Base-by-base conservation (phyloP, 495 filamentous ascomycete genomes). In the Podospora pseudoanserina region DNA sequence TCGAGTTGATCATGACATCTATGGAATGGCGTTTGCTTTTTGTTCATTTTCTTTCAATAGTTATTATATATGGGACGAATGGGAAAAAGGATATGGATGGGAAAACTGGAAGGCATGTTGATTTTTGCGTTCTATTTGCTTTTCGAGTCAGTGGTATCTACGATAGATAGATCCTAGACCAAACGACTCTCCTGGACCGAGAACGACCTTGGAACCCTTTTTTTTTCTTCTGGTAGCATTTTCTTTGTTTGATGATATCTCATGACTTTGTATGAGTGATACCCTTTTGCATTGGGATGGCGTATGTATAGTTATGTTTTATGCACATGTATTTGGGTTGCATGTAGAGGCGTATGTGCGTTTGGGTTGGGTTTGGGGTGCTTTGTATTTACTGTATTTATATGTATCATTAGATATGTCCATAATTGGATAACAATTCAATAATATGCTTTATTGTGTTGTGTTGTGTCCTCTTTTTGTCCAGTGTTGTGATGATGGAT, bases 1-100 rank as follows among this genome's bases (percentile, higher is more conserved):
- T 44, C 18, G 16, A 70, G 72, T 56, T 82, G 26, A 18, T 18
- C 30, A 30, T 53, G 61, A 27, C 64, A 55, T 73, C 13, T 19
- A 28, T n/a, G 30, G n/a, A 65, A 61, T 62, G 63, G 23, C 49
- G 16, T 28, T 54, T 65, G 27, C n/a, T 67, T 30, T 58, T 1
- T 66, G 27, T 57, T 64, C 49, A 23, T 65, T 56, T 65, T 58
- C 55, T 34, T n/a, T 27, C 54, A 61, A 5, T 39, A 13, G 60
- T 18, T 63, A 56, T 60, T 30, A 32, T n/a, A 67, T 28, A 64
- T 67, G 54, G 70, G 34, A 67, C 23, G 69, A 34, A 39, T 66
- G 63, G 64, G 60, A 57, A 62, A 59, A 66, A 28, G 53, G 65
- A 56, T 39, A 34, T 16, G 30, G 34, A 53, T 55, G 53, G 60